phyloP scores from a whole-genome alignment of 768 basidiomycete species.

The Pulveroboletus sp. region DNA sequence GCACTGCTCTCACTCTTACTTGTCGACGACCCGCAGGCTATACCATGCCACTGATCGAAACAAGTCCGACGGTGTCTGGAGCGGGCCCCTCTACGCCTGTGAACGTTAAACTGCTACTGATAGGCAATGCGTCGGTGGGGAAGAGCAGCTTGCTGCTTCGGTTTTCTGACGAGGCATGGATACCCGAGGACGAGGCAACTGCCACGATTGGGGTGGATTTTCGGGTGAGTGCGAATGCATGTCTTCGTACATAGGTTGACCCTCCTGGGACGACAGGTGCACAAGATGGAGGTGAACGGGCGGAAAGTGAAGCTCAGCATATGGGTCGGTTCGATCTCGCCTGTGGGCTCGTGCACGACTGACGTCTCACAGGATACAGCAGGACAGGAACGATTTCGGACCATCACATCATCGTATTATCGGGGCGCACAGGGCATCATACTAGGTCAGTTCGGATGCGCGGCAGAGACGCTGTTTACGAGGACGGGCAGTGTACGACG shows the following conservation, averaged over 20 bases:
- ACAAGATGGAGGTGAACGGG: conserved; percentile 82
- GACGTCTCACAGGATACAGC: conserved; percentile 69
- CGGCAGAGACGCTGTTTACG: neutral
- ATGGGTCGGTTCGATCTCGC: conserved; percentile 68
- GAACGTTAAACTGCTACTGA: conserved; percentile 80
- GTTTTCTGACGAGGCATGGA: conserved; percentile 96
- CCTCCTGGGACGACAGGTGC: conserved; percentile 50
- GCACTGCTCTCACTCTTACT: conserved; percentile 2
- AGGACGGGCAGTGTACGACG: conserved; percentile 76
- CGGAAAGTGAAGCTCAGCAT: conserved; percentile 91
- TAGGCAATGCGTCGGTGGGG: conserved; percentile 88
- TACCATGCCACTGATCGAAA: conserved; percentile 19
- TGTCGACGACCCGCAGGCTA: neutral
- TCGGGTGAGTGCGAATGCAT: conserved; percentile 48
- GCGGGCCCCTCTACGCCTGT: conserved; percentile 35
- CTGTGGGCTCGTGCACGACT: neutral
- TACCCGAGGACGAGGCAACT: conserved; percentile 85
- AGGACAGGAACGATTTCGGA: conserved; percentile 95
- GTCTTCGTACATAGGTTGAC: conserved; percentile 1
- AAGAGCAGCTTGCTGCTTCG: conserved; percentile 87
- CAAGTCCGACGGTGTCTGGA: conserved; percentile 23
- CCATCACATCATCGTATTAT: conserved; percentile 94
- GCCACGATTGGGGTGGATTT: conserved; percentile 87
- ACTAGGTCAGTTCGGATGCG: conserved; percentile 42
- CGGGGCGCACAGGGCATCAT: conserved; percentile 83